phyloP scores from a whole-genome alignment of 2,329 filamentous ascomycete species.

The Bipolaris sorokiniana region DNA sequence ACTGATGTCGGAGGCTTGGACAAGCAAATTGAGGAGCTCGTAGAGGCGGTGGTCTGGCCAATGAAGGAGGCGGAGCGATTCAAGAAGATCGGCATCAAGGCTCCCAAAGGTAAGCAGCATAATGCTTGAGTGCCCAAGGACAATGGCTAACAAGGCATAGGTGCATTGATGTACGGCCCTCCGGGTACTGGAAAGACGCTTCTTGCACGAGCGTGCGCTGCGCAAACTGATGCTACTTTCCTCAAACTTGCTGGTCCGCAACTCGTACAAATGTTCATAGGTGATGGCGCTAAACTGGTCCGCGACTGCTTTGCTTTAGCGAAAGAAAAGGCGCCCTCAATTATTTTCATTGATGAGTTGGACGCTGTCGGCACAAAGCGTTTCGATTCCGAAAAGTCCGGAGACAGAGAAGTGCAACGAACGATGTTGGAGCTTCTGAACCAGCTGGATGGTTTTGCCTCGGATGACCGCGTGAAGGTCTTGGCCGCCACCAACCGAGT shows the following conservation, averaged over 20 bases:
- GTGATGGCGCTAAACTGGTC: conserved; percentile 96
- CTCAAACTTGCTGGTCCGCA: conserved; percentile 97
- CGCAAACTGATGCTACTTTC: conserved; percentile 98
- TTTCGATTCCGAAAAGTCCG: conserved; percentile 97
- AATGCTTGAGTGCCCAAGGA: not conserved
- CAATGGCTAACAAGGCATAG: conserved; percentile 47
- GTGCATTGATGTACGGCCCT: conserved; percentile 96
- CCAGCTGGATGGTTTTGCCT: conserved; percentile 97
- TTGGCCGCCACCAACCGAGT: conserved; percentile 93
- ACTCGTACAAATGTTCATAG: conserved; percentile 99
- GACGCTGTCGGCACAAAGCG: conserved; percentile 99
- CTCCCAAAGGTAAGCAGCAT: conserved; percentile 80
- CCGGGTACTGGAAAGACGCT: conserved; percentile 91
- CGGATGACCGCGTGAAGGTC: conserved; percentile 95
- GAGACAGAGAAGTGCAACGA: conserved; percentile 95
- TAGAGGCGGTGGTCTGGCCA: conserved; percentile 98
- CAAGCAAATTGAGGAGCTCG: conserved; percentile 98
- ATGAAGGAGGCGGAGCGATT: conserved; percentile 99
- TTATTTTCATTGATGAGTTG: conserved; percentile 99
- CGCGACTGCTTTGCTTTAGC: conserved; percentile 96
- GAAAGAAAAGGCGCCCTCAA: conserved; percentile 97
- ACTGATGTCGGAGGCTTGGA: conserved; percentile 95
- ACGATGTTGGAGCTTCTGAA: conserved; percentile 99
- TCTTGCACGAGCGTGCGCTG: conserved; percentile 92
- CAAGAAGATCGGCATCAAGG: conserved; percentile 99